Conservation (phyloP, 805 yeast genomes). For the Metschnikowia santaceciliae region DNA sequence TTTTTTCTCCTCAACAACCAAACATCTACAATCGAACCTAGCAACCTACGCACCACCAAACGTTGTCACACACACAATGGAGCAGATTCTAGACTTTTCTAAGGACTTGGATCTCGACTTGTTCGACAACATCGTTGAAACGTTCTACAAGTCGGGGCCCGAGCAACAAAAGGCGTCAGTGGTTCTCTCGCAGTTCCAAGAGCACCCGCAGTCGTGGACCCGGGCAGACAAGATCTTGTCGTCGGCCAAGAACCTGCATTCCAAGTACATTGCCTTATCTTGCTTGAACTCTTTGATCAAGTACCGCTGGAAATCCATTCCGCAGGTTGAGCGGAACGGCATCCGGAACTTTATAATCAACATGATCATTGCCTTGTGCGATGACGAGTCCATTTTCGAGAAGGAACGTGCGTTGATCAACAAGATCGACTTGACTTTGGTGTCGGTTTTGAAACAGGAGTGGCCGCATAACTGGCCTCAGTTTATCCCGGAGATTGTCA, state of each 20-base stretch:
- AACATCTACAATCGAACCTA: neutral
- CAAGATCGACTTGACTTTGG: conserved; percentile 91
- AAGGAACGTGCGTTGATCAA: conserved; percentile 79
- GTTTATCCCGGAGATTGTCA: conserved; percentile 89
- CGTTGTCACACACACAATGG: conserved; percentile 49
- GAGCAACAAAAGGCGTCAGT: conserved; percentile 70
- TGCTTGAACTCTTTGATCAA: conserved; percentile 86
- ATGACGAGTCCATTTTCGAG: conserved; percentile 68
- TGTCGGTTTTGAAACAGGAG: conserved; percentile 92
- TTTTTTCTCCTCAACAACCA: conserved; percentile 6
- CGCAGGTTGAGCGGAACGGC: conserved; percentile 84
- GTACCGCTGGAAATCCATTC: conserved; percentile 90
- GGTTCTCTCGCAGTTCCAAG: conserved; percentile 77
- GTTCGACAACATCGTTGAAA: conserved; percentile 79
- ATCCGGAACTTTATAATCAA: conserved; percentile 90
- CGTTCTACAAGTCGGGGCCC: conserved; percentile 70
- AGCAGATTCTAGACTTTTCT: conserved; percentile 79
- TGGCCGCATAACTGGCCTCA: conserved; percentile 99
- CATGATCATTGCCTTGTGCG: conserved; percentile 89
- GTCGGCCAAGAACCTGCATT: conserved; percentile 71
- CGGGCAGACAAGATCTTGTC: conserved; percentile 87
- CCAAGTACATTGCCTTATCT: conserved; percentile 88
- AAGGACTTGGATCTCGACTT: conserved; percentile 75
- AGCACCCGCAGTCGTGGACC: conserved; percentile 94
- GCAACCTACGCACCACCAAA: neutral